Base-by-base conservation (phyloP, 2,329 filamentous ascomycete genomes). In the Chaetomiaceae sp. region DNA sequence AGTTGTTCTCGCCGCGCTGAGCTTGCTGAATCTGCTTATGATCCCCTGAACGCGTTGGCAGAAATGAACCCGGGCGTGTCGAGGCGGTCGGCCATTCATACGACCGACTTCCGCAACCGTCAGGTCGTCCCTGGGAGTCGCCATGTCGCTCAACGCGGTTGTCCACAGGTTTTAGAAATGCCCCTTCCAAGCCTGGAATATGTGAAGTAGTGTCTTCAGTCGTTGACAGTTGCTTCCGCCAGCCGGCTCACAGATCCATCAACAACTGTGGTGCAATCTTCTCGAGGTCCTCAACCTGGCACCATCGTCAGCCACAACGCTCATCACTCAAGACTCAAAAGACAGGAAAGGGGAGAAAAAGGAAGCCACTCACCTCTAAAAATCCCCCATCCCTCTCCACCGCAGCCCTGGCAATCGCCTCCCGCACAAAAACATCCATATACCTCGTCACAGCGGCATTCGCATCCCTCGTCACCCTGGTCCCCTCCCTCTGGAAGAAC, bases 391-490 rank as follows among this genome's bases (percentile, higher is more conserved):
- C 73, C 64, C 85, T 84, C 73, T 89, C 86, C 52, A 83, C 82
- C 9, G 83, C 81, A 34, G 88, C 84, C 63, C 92, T 72, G 14
- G 89, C 89, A 65, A 97, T 83, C 1, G 89, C 89, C 71, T 97
- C 92, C 55, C 87, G 78, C 47, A 96, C 86, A 70, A 96, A 97
- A 0, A 92, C 81, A 68, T 96, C 89, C 68, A 96, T 78, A 66
- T 97, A 97, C 70, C 86, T 89, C 13, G 83, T 86, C 52, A 91
- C 79, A 1, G 90, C 80, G 6, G 73, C 77, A 65, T 91, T 88
- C 4, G 89, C 89, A 62, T 90, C 87, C 60, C 81, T 84, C 7
- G 84, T 83, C 57, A 96, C 83, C 58, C 85, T 77, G 20, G 86
- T 91, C 50, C 79, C 77, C 43, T 86, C 79, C 54, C 78, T 76